Evolutionary conservation across 2,329 filamentous ascomycete genomes (phyloP), one percentile per base, ranked within the genome.

Genomic region (Apiospora pterosperma): DNA sequence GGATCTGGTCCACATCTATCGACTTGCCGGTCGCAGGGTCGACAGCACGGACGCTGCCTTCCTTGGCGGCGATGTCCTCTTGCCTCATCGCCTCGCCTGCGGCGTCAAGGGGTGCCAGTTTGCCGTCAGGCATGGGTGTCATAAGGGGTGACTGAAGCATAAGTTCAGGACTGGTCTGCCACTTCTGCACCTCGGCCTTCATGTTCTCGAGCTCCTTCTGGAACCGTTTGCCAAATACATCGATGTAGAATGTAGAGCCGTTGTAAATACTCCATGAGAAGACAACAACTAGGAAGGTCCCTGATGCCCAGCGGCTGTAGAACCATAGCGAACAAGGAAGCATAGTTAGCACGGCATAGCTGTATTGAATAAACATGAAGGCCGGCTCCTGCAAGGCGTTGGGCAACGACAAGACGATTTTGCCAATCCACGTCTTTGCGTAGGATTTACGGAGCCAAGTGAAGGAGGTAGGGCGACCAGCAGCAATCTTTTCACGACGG

Each of bases 211-310:
- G 84, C 77, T 99, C 96, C 75, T 95, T 97, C 81, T 99, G 93
- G 83, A 99, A 98, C 2, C 94, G 88, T 72, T 92, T 97, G 63
- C 96, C 96, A 76, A 98, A 99, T 1, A 98, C 92, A 72, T 99
- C 96, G 73, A 99, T 98, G 78, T 99, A 99, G 78, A 92, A 99
- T 0, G 94, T 98, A 21, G 96, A 93, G 36, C 96, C 96, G 71
- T 99, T 99, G 81, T 97, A 96, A 64, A 97, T 91, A 71, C 92
- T 96, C 93, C 94, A 97, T 52, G 88, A 84, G 74, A 99, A 98
- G n/a, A 99, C 89, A 2, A 87, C 80, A 63, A 90, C 82, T 58
- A 99, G 82, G 78, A 97, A 99, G 0, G 76, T 69, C 2, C 90
- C 88, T 44, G 92, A 96, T 0, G 92, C 90, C 85, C 89, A 92